These are phyloP conservation scores for Mycena chlorophos DNA, from an alignment of 768 basidiomycete genomes.

Conservation along the genomic window DNA sequence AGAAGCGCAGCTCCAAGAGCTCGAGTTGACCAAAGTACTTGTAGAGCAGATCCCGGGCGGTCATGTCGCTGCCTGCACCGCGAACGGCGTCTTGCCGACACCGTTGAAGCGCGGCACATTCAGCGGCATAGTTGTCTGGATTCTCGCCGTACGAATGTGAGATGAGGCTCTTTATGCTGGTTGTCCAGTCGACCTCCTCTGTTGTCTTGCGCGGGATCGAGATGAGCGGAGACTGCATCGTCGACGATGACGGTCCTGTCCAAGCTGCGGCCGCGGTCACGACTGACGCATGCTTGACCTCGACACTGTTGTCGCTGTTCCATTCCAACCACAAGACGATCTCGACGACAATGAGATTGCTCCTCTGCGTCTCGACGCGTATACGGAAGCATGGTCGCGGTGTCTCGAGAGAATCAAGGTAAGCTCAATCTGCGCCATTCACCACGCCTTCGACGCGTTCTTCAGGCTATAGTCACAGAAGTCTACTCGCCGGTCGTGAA, in stretches of 20 bases:
- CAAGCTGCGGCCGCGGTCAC: neutral
- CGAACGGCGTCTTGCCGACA: constrained; percentile 95
- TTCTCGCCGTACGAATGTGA: constrained; percentile 91
- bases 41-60: constrained; percentile 94
- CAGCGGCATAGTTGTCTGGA: constrained; percentile 83
- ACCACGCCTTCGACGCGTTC: neutral
- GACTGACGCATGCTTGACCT: neutral
- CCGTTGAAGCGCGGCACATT: constrained; percentile 82
- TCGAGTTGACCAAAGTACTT: constrained; percentile 99
- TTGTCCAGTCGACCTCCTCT: constrained; percentile 95
- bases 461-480: constrained; percentile 45
- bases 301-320: neutral
- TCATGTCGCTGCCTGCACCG: constrained; percentile 93
- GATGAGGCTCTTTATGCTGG: constrained; percentile 82
- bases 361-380: constrained; percentile 49
- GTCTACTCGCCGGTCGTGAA: constrained; percentile 52
- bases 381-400: constrained; percentile 57
- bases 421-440: neutral
- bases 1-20: constrained; percentile 92
- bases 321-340: constrained; percentile 10
- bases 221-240: constrained; percentile 86
- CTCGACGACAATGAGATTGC: constrained; percentile 41
- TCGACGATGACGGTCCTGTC: constrained; percentile 6
- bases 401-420: constrained; percentile 62
- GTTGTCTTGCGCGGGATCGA: constrained; percentile 94